Base-by-base conservation (phyloP, 495 filamentous ascomycete genomes). In the Xylaria flabelliformis region DNA sequence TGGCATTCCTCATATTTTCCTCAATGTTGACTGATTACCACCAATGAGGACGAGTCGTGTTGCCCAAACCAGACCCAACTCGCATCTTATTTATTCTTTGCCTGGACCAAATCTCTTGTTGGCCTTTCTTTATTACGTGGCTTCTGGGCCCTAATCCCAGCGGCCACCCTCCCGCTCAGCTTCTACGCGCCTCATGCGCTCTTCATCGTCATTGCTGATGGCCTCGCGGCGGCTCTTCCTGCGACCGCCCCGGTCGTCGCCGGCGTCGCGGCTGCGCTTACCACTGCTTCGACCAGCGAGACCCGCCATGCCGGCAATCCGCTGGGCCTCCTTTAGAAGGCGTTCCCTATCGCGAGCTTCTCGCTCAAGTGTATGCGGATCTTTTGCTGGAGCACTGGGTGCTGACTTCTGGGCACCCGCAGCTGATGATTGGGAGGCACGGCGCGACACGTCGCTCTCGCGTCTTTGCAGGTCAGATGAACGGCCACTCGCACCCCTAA, bases 281-380 rank as follows among this genome's bases (percentile, higher is more conserved):
- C 70, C 73, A 69, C 80, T 74, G 2, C 48, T 68, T 41, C 74
- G 26, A 72, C 81, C 70, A 3, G 62, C 70, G 10, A 75, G 56
- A 67, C 78, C 76, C 42, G 80, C 74, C 64, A 85, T 75, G n/a
- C 80, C 84, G 3, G 89, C 89, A 59, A 93, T 90, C 21, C 91
- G 89, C 79, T 94, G 90, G 62, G 93, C 87, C 79, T 97, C 94
- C 72, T 93, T 92, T 7, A 92, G 84, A 56, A 95, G 79, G 13
- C 94, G 86, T 78, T 95, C 94, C 13, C 91, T 85, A 71, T 94
- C 90, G 17, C 92, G 86, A 15, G 90, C 90, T 78, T 94, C 92
- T 19, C 94, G 90, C 76, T 95, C 94, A 1, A 91, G 82, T 0
- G 91, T 91, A 75, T 95, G 90, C 0, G 91, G 89, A 77, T 97